These are phyloP conservation scores for Jaapia argillacea DNA, from an alignment of 768 basidiomycete species.

Conservation along the genomic window DNA sequence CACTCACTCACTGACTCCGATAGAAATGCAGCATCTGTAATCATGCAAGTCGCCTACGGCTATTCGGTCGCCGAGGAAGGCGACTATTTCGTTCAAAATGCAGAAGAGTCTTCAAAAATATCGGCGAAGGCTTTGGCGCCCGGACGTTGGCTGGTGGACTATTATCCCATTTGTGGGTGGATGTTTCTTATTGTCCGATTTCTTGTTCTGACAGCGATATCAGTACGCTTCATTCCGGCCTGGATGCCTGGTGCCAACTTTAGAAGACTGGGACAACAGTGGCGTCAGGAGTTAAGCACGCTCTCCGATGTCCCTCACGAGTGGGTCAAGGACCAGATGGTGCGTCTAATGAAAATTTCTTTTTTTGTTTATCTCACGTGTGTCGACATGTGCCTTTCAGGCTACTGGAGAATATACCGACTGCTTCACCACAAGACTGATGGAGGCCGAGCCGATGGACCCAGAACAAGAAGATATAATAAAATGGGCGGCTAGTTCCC, in stretches of 20 bases:
- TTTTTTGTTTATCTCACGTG: too few relatives aligned
- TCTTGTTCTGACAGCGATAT: not conserved
- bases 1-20: not conserved
- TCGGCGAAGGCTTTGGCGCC: not conserved
- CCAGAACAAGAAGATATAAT: conserved; percentile 6
- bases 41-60: conserved; percentile 7
- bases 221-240: conserved; percentile 9
- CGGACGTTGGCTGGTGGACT: conserved; percentile 9
- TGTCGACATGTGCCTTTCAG: not conserved
- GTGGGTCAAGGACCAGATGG: conserved; percentile 11
- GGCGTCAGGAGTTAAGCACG: conserved; percentile 4
- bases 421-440: not conserved
- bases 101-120: not conserved
- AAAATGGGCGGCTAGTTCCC: conserved; percentile 8
- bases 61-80: conserved; percentile 1
- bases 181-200: not conserved
- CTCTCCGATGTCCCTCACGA: conserved; percentile 7
- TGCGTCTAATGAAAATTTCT: too few relatives aligned
- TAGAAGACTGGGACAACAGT: conserved; percentile 6
- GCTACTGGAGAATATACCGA: not conserved
- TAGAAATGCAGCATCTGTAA: conserved; percentile 1
- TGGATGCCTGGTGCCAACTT: conserved; percentile 14
- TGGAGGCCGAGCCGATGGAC: not conserved
- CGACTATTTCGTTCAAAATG: conserved; percentile 2
- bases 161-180: conserved; percentile 5